phyloP scores from a whole-genome alignment of 345 rosid species.

The Hibiscus mutabilis region DNA sequence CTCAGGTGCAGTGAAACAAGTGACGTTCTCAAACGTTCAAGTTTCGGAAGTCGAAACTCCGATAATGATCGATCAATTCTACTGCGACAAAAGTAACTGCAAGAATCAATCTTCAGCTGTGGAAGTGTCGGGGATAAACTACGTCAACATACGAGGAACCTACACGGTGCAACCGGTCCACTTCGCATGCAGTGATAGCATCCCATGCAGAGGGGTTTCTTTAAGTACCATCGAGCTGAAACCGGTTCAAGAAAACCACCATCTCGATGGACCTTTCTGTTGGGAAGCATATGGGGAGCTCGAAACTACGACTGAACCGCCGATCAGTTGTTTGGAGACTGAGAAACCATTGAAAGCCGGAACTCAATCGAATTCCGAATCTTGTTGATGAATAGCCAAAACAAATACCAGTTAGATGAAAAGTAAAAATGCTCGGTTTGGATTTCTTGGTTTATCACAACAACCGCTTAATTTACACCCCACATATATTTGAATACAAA shows the following conservation, averaged over 20 bases:
- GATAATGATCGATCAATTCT: slow-evolving; percentile 80
- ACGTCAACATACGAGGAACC: slow-evolving; percentile 66
- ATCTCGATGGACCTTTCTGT: slow-evolving; percentile 45
- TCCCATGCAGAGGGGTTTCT: slow-evolving; percentile 71
- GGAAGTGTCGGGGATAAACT: slow-evolving; percentile 60
- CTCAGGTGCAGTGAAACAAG: slow-evolving; percentile 69
- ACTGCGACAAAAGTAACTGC: slow-evolving; percentile 59
- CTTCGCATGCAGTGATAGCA: slow-evolving; percentile 76
- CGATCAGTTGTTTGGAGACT: slow-evolving; percentile 50
- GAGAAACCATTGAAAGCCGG: slow-evolving; percentile 34
- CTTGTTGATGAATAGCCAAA: slow-evolving; percentile 29
- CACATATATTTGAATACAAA: no score
- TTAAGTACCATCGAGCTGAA: slow-evolving; percentile 50
- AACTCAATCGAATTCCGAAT: slow-evolving; percentile 23
- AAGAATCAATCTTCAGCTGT: slow-evolving; percentile 68
- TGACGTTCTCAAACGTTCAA: slow-evolving; percentile 82
- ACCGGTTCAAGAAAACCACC: slow-evolving; percentile 32
- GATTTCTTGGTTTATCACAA: no score
- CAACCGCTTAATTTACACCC: no score
- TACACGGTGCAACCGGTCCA: slow-evolving; percentile 54
- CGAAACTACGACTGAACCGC: slow-evolving; percentile 52
- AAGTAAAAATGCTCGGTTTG: no score
- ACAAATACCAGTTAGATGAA: no score
- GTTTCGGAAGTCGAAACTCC: slow-evolving; percentile 64
- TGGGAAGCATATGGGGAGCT: slow-evolving; percentile 78